Base-by-base conservation (phyloP, 1,284 basidiomycete genomes). In the Amylostereum areolatum region DNA sequence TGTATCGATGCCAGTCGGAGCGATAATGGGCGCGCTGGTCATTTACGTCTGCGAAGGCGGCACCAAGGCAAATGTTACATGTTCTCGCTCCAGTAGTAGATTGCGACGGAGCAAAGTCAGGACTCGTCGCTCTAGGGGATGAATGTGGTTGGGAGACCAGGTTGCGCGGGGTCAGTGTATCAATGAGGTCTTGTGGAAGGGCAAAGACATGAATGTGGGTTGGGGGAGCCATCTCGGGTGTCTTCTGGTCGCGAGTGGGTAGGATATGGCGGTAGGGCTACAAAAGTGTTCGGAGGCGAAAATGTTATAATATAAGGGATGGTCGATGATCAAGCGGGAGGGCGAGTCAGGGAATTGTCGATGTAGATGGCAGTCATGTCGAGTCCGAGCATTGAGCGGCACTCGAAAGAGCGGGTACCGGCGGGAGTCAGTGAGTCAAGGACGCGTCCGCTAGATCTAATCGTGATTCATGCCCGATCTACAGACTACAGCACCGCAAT, bases 1-100 rank as follows among this genome's bases (percentile, higher is more conserved):
- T 99, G 70, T 97, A 98, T 47, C 94, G 79, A 75, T 99, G 96
- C 96, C 96, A 98, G 66, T 98, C 95, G 29, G 91, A 92, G 59
- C 87, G 85, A 65, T 92, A 97, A 67, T 99, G 96, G 1, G 73
- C 66, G 43, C 95, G 78, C 62, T 97, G 93, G 48, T 90, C 87
- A 30, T 89, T 81, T 2, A 96, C 80, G 48, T 86, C 83, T 9
- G 73, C 59, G 55, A 98, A 97, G 0, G 70, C 61, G 2, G 78
- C 74, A 2, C 83, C 85, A 5, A 83, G 75, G 60, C 92, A 96
- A 48, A 92, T 73, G 52, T 83, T 89, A 64, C 92, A 96, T 2
- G 81, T 73, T 47, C 79, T 71, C 31, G 77, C 71, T 31, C 71
- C 75, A 4, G 68, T 59, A n/a, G 66, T 60, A 8, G 59, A 36